Base-by-base conservation (phyloP, 768 basidiomycete genomes). In the Boletus vinaceobasis region DNA sequence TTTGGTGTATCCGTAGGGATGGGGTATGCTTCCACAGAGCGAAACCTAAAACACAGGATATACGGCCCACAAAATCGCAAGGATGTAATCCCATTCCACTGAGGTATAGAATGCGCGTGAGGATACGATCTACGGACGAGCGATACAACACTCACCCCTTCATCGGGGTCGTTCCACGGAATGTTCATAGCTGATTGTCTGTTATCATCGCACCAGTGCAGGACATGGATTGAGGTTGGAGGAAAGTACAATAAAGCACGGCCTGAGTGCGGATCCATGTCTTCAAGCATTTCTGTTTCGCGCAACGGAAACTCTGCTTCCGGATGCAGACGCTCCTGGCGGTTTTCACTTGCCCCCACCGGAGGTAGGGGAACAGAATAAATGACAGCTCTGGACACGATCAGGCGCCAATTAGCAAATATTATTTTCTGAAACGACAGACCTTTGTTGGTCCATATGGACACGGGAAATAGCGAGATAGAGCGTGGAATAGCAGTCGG, bases 41-140 rank as follows among this genome's bases (percentile, higher is more conserved):
- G 79, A 1, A 75, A 69, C 53, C 77, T 81, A 61, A 85, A 75
- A 23, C 79, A 73, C 26, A 86, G 66, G n/a, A 85, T 60, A 50
- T 80, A 78, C 0, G 73, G 69, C 3, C 78, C 81, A 37, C 80
- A 71, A 38, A 84, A 73, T 17, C 70, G 73, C 17, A 80, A 56
- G 9, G 71, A 74, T 1, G 80, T 65, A 9, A 84, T 70, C 1
- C 71, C 72, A 36, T 73, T 76, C 72, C 73, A 76, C 75, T 77
- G 35, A 17, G 3, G 26, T 39, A 37, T 15, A 7, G n/a, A 7
- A 15, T 21, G 43, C 7, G 31, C 15, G 23, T 54, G 7, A 55
- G 43, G 40, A 47, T 27, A 47, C 0, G 27, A 37, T 50, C 26
- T 10, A 52, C 17, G 11, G 45, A 13, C 37, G 8, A 42, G n/a